A percentile compares a stretch with the other conserved stretches of the same genome.
Conservation (phyloP, 192 early-diverging fungal genomes). For the Rhizophagus sp. region DNA sequence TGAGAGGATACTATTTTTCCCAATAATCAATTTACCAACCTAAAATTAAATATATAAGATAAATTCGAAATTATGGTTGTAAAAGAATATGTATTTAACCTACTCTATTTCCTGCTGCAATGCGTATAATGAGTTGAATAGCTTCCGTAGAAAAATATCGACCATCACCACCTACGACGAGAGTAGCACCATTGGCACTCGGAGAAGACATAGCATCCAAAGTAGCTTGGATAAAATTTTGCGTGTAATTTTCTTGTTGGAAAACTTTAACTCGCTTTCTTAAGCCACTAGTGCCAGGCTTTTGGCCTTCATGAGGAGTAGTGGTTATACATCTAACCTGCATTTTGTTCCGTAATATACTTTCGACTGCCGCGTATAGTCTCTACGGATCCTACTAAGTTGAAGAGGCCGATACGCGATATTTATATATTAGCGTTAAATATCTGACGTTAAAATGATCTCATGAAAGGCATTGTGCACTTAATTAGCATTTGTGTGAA, state of each 20-base stretch:
- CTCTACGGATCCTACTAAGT: no score
- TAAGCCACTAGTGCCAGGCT: slow-evolving; percentile 95
- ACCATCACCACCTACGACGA: slow-evolving; percentile 97
- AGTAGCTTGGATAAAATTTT: slow-evolving; percentile 95
- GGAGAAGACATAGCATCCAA: slow-evolving; percentile 75
- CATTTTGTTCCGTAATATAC: no score
- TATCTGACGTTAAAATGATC: no score
- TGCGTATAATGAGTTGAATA: slow-evolving; percentile 82
- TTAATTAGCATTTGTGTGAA: no score
- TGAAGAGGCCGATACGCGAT: no score
- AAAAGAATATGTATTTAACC: slow-evolving; percentile 27
- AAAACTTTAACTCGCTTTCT: slow-evolving; percentile 96
- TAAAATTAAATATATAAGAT: slow-evolving; percentile 30
- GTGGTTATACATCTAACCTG: not conserved
- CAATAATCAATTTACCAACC: slow-evolving; percentile 86
- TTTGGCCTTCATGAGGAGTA: slow-evolving; percentile 57
- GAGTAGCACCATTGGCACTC: slow-evolving; percentile 74
- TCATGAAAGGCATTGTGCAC: no score
- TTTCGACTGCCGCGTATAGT: no score
- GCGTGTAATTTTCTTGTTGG: slow-evolving; percentile 92
- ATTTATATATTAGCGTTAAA: no score
- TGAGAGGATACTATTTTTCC: slow-evolving; percentile 89
- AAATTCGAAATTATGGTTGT: not conserved
- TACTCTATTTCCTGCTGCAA: slow-evolving; percentile 83
- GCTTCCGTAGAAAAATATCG: slow-evolving; percentile 86